Conservation (phyloP, 257 asterid genomes). For the Primulina eburnea region DNA sequence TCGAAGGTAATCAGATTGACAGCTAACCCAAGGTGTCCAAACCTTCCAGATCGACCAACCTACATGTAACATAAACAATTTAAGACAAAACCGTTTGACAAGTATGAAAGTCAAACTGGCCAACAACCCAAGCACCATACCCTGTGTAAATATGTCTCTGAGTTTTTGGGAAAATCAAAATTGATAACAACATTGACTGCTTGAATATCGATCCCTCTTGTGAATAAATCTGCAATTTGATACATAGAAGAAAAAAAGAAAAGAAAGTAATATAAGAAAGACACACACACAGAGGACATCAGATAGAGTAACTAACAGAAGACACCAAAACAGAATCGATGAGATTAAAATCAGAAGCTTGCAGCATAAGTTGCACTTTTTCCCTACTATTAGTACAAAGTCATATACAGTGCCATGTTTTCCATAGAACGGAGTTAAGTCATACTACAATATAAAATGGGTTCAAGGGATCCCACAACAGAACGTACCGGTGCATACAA, state of each 20-base stretch:
- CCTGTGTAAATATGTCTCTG: constrained; percentile 57
- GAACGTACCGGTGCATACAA: constrained; percentile 82
- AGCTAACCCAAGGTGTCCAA: constrained; percentile 52
- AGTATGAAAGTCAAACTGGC: background rate
- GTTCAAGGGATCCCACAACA: background rate
- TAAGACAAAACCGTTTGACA: background rate
- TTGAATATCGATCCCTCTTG: constrained; percentile 56
- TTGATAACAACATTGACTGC: constrained; percentile 53
- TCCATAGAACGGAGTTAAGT: background rate
- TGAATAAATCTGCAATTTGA: constrained; percentile 41
- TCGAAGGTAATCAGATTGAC: constrained; percentile 46
- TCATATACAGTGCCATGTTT: background rate
- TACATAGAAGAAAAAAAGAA: background rate
- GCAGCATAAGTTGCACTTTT: background rate
- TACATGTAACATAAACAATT: constrained; percentile 17
- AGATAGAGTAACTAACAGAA: constrained; percentile 32
- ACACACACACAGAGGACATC: constrained; percentile 70
- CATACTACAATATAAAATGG: background rate
- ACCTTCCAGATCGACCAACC: constrained; percentile 58
- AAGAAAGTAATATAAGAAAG: background rate
- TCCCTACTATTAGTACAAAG: background rate
- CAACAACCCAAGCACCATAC: constrained; percentile 24
- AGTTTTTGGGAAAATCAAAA: constrained; percentile 53
- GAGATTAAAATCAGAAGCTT: constrained; percentile 9
- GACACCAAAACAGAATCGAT: background rate